Percentiles rank a stretch among this genome's conserved stretches.
phyloP scores from a whole-genome alignment of 129 eudicot genomes.

The Cynara cardunculus region DNA sequence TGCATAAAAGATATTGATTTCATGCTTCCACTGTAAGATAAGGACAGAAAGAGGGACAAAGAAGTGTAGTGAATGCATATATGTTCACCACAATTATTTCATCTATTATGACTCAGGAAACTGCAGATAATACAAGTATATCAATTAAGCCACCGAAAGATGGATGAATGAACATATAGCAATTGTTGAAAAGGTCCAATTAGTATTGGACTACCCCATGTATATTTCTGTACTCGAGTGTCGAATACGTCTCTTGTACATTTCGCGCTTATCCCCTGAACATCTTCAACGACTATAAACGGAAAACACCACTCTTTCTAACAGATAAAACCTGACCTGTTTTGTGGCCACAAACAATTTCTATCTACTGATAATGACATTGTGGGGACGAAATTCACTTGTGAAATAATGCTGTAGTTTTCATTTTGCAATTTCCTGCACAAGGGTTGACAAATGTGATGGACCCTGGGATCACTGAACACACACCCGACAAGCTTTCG shows the following conservation, averaged over 20 bases:
- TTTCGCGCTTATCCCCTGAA: background rate
- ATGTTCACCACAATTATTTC: background rate
- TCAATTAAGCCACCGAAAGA: background rate
- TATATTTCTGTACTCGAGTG: background rate
- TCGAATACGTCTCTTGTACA: background rate
- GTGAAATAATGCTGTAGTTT: background rate
- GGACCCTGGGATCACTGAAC: constrained; percentile 16
- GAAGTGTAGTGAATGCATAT: constrained; percentile 2
- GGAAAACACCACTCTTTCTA: background rate
- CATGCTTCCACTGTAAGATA: background rate
- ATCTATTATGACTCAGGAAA: background rate
- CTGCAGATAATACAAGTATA: background rate
- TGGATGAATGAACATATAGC: background rate
- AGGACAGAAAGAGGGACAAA: constrained; percentile 26
- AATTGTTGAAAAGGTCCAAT: background rate
- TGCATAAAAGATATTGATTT: constrained; percentile 1
- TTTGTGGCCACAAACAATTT: background rate
- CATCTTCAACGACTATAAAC: background rate
- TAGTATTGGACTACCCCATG: background rate
- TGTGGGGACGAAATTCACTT: background rate
- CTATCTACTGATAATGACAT: background rate
- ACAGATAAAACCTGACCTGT: background rate
- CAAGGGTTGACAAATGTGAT: constrained; percentile 19
- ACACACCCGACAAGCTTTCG: constrained; percentile 6
- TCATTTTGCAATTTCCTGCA: constrained; percentile 1